Percentiles rank a stretch among this genome's conserved stretches.
These are phyloP conservation scores for Coemansia sp. DNA, from an alignment of 192 early-diverging fungal genomes.

Conservation along the genomic window DNA sequence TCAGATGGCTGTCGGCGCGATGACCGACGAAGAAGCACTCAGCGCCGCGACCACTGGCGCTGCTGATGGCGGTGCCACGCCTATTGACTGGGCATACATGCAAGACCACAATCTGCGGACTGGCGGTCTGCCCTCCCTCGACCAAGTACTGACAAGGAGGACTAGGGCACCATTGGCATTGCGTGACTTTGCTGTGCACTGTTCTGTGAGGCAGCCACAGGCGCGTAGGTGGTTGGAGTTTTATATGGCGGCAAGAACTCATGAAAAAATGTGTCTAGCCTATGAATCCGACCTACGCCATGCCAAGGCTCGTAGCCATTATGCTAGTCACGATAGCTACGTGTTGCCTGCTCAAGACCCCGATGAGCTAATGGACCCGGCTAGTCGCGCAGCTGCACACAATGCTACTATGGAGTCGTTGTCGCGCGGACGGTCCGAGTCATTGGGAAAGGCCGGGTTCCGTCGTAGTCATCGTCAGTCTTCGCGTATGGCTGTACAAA, in stretches of 20 bases:
- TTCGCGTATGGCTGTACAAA: conserved; percentile 56
- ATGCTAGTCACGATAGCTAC: conserved; percentile 32
- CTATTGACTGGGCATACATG: conserved; percentile 58
- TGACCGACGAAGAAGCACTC: conserved; percentile 12
- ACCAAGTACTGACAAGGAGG: conserved; percentile 54
- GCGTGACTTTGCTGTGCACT: conserved; percentile 57
- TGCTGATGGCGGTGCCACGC: not conserved
- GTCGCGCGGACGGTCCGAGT: conserved; percentile 27
- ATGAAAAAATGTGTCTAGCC: conserved; percentile 57
- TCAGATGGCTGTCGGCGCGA: conserved; percentile 40
- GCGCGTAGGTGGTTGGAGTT: conserved; percentile 58
- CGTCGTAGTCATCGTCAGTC: conserved; percentile 51
- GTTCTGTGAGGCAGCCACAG: conserved; percentile 57
- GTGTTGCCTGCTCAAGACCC: conserved; percentile 2
- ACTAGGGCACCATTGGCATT: conserved; percentile 53
- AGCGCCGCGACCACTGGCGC: not conserved
- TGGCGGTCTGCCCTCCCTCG: conserved; percentile 56
- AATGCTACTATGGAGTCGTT: conserved; percentile 45
- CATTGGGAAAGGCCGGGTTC: not conserved
- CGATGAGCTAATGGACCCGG: conserved; percentile 7
- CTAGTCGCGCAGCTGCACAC: conserved; percentile 35
- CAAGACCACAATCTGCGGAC: conserved; percentile 58
- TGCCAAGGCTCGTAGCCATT: conserved; percentile 55
- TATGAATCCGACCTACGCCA: conserved; percentile 56
- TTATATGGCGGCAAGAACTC: conserved; percentile 56